Evolutionary conservation across 768 basidiomycete genomes (phyloP).

Genomic region (Termitomyces sp.): DNA sequence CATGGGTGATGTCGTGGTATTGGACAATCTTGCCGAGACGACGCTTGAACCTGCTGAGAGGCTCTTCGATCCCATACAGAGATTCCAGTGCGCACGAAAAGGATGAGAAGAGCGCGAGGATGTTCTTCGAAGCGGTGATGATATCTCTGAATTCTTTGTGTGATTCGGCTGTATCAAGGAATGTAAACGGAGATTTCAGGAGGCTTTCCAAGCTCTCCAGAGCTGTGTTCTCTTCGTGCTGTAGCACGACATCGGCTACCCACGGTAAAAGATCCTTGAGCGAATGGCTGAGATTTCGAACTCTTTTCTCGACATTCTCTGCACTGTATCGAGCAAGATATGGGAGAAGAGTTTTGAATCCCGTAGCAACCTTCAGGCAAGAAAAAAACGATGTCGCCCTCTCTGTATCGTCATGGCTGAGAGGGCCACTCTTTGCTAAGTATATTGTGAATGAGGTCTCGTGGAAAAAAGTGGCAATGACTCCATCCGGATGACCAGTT

Average conservation of each 20-base stretch:
- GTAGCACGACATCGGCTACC: too few relatives aligned
- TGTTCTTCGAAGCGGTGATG: background rate
- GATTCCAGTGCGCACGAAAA: background rate
- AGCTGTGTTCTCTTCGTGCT: too few relatives aligned
- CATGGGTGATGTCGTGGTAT: background rate
- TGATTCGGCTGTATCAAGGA: background rate
- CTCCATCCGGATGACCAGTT: too few relatives aligned
- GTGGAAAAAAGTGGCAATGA: too few relatives aligned
- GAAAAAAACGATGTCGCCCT: background rate
- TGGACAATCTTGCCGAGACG: background rate
- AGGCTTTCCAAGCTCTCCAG: background rate
- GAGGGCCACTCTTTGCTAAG: too few relatives aligned
- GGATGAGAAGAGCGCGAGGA: background rate
- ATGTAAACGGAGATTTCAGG: background rate
- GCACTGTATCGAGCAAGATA: background rate
- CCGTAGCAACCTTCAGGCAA: background rate
- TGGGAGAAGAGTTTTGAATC: background rate
- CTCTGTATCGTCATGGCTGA: background rate
- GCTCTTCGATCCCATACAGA: too few relatives aligned
- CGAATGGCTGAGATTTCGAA: background rate
- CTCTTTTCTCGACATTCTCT: background rate
- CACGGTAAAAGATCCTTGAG: background rate
- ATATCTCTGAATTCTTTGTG: background rate
- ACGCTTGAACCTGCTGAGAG: background rate
- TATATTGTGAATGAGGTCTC: too few relatives aligned